phyloP scores from a whole-genome alignment of 805 yeast genomes.

The Nakazawaea holstii region DNA sequence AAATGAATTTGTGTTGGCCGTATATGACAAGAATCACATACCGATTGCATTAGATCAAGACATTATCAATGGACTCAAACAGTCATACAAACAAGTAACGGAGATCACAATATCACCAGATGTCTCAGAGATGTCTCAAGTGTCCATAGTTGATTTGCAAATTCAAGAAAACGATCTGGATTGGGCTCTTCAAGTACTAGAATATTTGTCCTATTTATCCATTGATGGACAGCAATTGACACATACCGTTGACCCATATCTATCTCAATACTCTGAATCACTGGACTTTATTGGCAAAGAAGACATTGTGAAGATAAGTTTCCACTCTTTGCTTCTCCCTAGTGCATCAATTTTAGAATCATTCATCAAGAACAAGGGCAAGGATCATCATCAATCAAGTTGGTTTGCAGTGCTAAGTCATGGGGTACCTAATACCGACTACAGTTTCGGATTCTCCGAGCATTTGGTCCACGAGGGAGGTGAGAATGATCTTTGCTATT shows the following conservation, averaged over 20 bases:
- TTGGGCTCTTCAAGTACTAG: constrained; percentile 19
- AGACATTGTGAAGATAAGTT: constrained; percentile 13
- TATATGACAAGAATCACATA: constrained; percentile 49
- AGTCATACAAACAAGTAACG: not conserved
- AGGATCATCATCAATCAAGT: not conserved
- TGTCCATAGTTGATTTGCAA: not conserved
- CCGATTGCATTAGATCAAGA: constrained; percentile 83
- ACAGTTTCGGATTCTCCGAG: constrained; percentile 21
- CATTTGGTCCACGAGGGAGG: constrained; percentile 25
- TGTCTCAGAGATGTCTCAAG: not conserved
- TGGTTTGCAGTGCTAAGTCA: constrained; percentile 22
- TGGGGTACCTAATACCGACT: constrained; percentile 24
- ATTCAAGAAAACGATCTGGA: constrained; percentile 15
- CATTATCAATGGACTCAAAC: constrained; percentile 22
- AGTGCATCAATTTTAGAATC: constrained; percentile 1
- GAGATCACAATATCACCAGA: not conserved
- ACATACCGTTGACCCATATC: constrained; percentile 16
- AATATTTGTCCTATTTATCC: constrained; percentile 25
- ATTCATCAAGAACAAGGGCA: not conserved
- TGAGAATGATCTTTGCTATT: constrained; percentile 20
- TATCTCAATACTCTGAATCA: constrained; percentile 20
- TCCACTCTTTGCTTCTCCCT: constrained; percentile 18
- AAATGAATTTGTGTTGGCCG: not conserved
- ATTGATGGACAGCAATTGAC: constrained; percentile 21
- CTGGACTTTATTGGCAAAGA: constrained; percentile 7